A percentile compares a stretch with the other conserved stretches of the same genome.
These are phyloP conservation scores for Akanthomyces dipterigenus DNA, from an alignment of 2,329 filamentous ascomycete species.

Conservation along the genomic window DNA sequence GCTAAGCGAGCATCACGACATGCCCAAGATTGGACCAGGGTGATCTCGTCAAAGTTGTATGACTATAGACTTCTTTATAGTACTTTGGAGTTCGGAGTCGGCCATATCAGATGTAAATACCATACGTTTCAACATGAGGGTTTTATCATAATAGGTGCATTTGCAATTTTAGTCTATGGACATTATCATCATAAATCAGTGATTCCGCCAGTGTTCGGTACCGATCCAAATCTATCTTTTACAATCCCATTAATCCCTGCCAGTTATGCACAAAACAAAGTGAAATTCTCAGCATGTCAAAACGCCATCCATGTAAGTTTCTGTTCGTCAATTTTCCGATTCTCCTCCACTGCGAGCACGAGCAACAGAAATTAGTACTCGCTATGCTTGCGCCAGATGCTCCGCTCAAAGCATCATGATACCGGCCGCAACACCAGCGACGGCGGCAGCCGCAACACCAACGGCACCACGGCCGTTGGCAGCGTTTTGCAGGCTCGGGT, in stretches of 20 bases:
- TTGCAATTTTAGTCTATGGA: constrained; percentile 11
- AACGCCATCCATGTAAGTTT: not conserved
- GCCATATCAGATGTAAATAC: not conserved
- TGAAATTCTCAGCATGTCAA: not conserved
- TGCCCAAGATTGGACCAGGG: constrained; percentile 64
- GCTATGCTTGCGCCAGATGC: not conserved
- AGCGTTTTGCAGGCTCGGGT: constrained; percentile 32
- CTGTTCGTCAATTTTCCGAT: not conserved
- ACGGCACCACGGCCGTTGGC: constrained; percentile 16
- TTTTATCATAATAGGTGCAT: not conserved
- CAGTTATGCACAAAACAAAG: not conserved
- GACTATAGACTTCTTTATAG: not conserved
- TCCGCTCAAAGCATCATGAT: constrained; percentile 22
- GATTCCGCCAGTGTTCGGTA: constrained; percentile 1
- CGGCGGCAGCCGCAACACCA: constrained; percentile 9
- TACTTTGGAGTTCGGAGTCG: not conserved
- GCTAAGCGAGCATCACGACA: constrained; percentile 95
- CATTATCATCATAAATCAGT: constrained; percentile 10
- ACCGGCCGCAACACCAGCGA: constrained; percentile 20
- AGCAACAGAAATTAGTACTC: not conserved
- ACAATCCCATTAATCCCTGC: constrained; percentile 1
- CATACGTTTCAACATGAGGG: not conserved
- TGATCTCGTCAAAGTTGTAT: constrained; percentile 24
- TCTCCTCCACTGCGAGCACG: not conserved
- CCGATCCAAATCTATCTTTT: constrained; percentile 6